These are phyloP conservation scores for Phytophthora lateralis DNA, from an alignment of 352 stramenopile species.

Conservation along the genomic window DNA sequence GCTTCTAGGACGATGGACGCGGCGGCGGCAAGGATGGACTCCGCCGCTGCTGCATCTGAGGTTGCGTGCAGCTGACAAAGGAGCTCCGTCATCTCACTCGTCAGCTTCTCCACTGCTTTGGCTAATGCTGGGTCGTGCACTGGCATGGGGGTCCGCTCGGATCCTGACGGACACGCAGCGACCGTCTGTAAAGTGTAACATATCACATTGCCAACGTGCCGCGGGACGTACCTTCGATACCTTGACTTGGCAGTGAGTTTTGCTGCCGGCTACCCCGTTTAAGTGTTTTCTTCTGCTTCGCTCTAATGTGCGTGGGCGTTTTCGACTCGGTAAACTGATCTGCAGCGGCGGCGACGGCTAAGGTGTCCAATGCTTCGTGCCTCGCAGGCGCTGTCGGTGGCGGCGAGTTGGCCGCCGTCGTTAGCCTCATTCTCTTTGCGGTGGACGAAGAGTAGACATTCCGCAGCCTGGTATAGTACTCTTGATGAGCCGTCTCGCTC, in stretches of 20 bases:
- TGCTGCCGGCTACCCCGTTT: conserved; percentile 20
- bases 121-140: conserved; percentile 63
- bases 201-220: neutral
- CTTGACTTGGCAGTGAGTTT: conserved; percentile 1
- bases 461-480: conserved; percentile 65
- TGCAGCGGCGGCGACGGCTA: conserved; percentile 26
- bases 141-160: conserved; percentile 29
- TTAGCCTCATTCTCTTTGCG: conserved; percentile 44
- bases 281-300: conserved; percentile 27
- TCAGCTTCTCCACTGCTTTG: conserved; percentile 67
- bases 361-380: conserved; percentile 30
- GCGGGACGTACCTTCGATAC: neutral
- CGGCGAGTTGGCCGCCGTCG: conserved; percentile 2
- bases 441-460: conserved; percentile 53
- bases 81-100: conserved; percentile 51
- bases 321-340: conserved; percentile 5
- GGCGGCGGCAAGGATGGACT: conserved; percentile 39
- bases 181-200: conserved; percentile 4
- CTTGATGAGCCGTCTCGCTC: conserved; percentile 39
- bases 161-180: conserved; percentile 3
- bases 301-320: neutral
- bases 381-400: neutral
- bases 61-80: conserved; percentile 34
- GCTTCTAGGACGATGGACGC: conserved; percentile 48
- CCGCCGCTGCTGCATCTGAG: conserved; percentile 17